These are phyloP conservation scores for Eimeria tenella DNA, from an alignment of 169 alveolate genomes.

Conservation along the genomic window DNA sequence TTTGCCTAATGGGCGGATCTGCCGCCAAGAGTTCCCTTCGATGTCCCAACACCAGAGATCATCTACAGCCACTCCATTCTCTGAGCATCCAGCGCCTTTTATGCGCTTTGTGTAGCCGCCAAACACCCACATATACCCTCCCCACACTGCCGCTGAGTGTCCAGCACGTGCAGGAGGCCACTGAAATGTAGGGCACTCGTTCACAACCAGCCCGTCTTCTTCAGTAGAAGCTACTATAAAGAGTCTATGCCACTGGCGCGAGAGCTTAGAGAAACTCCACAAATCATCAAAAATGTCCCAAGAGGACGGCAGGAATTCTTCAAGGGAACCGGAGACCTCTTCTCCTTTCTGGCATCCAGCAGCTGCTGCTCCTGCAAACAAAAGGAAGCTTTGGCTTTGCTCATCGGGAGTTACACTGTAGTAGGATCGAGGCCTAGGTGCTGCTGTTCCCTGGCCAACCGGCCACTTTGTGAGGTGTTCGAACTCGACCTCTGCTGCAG, in stretches of 20 bases:
- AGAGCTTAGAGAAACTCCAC: constrained; percentile 16
- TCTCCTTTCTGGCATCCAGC: neutral
- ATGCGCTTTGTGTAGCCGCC: neutral
- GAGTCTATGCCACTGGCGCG: constrained; percentile 10
- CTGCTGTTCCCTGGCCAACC: neutral
- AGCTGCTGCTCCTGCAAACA: constrained; percentile 31
- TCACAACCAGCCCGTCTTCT: neutral
- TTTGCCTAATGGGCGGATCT: constrained; percentile 10
- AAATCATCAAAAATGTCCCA: constrained; percentile 38
- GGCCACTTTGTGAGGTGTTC: neutral
- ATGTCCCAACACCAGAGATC: constrained; percentile 22
- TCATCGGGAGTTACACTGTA: constrained; percentile 20
- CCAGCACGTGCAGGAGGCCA: constrained; percentile 57
- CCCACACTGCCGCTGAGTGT: constrained; percentile 39
- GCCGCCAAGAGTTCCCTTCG: neutral
- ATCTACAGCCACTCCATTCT: neutral
- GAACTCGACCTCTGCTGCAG: neutral
- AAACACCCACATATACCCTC: constrained; percentile 23
- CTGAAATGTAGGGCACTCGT: neutral
- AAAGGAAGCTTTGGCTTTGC: neutral
- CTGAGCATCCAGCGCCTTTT: neutral
- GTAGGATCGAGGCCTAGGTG: constrained; percentile 20
- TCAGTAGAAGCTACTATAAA: neutral
- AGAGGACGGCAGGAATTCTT: neutral
- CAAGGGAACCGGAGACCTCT: neutral